Evolutionary conservation across 371 early-diverging fungal genomes (phyloP).

Genomic region (Mucor velutinosus): DNA sequence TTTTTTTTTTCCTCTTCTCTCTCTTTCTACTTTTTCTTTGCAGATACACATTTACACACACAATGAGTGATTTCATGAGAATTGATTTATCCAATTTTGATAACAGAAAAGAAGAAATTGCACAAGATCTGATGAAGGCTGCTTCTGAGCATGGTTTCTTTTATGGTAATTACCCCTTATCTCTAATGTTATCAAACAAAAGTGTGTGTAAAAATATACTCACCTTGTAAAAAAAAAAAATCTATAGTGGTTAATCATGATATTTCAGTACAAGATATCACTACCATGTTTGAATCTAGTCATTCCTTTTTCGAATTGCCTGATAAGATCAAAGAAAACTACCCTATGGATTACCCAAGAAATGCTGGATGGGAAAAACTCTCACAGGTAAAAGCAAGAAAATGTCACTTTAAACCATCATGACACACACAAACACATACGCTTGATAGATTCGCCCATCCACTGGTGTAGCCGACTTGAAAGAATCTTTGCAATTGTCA

Average conservation of each 20-base stretch:
- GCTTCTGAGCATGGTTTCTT: conserved; percentile 31
- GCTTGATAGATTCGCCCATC: conserved; percentile 16
- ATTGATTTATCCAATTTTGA: conserved; percentile 31
- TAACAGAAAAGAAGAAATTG: conserved; percentile 23
- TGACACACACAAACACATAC: neutral
- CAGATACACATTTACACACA: neutral
- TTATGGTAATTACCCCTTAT: conserved; percentile 20
- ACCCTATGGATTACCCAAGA: conserved; percentile 20
- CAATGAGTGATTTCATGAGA: conserved; percentile 16
- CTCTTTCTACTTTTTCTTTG: neutral
- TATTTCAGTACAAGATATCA: conserved; percentile 10
- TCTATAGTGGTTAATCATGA: conserved; percentile 26
- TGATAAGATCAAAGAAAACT: conserved; percentile 22
- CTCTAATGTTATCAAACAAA: neutral
- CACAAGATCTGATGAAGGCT: conserved; percentile 23
- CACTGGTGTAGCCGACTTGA: conserved; percentile 18
- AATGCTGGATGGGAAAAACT: conserved; percentile 32
- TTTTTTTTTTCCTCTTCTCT: neutral
- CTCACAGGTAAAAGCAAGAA: conserved; percentile 16
- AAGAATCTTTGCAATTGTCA: conserved; percentile 23
- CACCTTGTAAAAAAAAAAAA: no score
- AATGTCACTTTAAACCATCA: neutral
- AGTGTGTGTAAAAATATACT: neutral
- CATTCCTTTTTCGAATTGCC: conserved; percentile 23
- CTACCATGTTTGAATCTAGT: conserved; percentile 22